Conservation (phyloP, 805 yeast species). For the Cyberlindnera euphorbiae region DNA sequence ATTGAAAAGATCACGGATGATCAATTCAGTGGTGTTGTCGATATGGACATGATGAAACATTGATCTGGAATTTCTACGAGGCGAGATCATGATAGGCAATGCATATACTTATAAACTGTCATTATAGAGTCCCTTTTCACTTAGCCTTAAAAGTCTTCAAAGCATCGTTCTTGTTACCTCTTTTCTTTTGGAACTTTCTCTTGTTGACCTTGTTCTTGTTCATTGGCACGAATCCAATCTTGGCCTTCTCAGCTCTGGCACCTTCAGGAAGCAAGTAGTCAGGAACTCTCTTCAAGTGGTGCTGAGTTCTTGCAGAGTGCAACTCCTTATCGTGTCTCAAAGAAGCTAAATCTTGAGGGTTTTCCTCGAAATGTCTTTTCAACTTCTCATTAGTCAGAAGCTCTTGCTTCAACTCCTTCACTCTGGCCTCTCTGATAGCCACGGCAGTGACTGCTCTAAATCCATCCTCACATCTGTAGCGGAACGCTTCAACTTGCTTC, state of each 20-base stretch:
- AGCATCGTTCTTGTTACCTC: slow-evolving; percentile 58
- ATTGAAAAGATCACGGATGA: slow-evolving; percentile 50
- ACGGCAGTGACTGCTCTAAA: slow-evolving; percentile 90
- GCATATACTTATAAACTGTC: not conserved
- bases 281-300: slow-evolving; percentile 88
- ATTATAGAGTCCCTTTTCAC: slow-evolving; percentile 4
- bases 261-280: slow-evolving; percentile 82
- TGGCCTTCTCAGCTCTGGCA: slow-evolving; percentile 51
- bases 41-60: slow-evolving; percentile 43
- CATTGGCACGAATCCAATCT: slow-evolving; percentile 72
- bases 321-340: slow-evolving; percentile 89
- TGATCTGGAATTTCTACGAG: not conserved
- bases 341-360: slow-evolving; percentile 86
- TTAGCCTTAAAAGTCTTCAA: slow-evolving; percentile 48
- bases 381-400: slow-evolving; percentile 83
- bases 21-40: slow-evolving; percentile 51
- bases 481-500: slow-evolving; percentile 89
- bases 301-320: slow-evolving; percentile 76
- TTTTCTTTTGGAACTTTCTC: slow-evolving; percentile 31
- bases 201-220: slow-evolving; percentile 46
- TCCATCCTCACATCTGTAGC: slow-evolving; percentile 96
- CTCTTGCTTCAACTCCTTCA: slow-evolving; percentile 83
- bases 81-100: not conserved
- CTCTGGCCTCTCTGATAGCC: slow-evolving; percentile 88
- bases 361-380: slow-evolving; percentile 93